Evolutionary conservation across 805 yeast genomes (phyloP).

Genomic region (Nakazawaea ernobii): DNA sequence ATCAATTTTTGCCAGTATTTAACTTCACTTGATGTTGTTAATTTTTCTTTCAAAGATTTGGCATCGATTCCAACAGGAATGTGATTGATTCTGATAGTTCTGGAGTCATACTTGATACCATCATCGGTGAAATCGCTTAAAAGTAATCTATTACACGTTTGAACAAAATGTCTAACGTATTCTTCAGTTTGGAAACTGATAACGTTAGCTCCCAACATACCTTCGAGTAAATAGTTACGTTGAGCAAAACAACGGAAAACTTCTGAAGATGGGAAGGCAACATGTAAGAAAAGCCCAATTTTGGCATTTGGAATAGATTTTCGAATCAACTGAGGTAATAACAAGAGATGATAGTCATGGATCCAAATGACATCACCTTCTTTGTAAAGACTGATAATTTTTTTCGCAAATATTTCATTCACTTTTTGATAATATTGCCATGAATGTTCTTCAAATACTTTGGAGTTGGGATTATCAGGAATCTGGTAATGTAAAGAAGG

Average conservation of each 20-base stretch:
- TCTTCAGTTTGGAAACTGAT: constrained; percentile 89
- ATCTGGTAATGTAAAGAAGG: constrained; percentile 91
- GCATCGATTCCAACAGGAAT: constrained; percentile 82
- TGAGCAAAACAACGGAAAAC: constrained; percentile 93
- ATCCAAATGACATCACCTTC: constrained; percentile 83
- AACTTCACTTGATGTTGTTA: constrained; percentile 43
- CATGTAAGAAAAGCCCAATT: constrained; percentile 89
- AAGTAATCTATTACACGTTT: constrained; percentile 78
- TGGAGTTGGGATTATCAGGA: constrained; percentile 90
- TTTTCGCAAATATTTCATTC: constrained; percentile 77
- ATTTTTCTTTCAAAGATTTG: constrained; percentile 39
- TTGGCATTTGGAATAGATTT: constrained; percentile 71
- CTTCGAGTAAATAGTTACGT: constrained; percentile 67
- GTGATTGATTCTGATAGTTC: constrained; percentile 47
- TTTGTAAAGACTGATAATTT: constrained; percentile 59
- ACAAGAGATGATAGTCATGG: constrained; percentile 86
- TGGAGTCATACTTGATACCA: constrained; percentile 57
- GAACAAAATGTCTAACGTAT: constrained; percentile 88
- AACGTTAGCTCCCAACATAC: constrained; percentile 84
- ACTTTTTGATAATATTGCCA: constrained; percentile 79
- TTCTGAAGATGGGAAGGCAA: constrained; percentile 93
- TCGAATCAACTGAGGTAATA: constrained; percentile 83
- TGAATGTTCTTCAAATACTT: constrained; percentile 92
- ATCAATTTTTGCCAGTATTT: constrained; percentile 63
- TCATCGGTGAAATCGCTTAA: constrained; percentile 72